Evolutionary conservation across 177 flowering plant species (phyloP).

Genomic region (Vitis hybrid): DNA sequence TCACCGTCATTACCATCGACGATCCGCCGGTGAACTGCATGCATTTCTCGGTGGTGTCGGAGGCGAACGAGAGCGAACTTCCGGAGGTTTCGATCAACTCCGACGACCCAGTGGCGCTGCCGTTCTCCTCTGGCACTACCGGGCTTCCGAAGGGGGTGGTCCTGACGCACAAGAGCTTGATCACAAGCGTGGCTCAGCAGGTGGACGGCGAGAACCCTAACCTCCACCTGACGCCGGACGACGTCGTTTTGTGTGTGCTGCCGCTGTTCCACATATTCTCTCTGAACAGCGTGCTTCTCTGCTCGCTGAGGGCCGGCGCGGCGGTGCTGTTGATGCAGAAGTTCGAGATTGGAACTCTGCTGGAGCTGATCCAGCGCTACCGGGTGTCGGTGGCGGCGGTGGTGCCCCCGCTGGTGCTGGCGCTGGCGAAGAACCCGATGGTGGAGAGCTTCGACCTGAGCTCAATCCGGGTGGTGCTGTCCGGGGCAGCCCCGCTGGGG

Average conservation of each 20-base stretch:
- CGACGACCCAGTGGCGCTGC: conserved; percentile 63
- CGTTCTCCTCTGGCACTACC: conserved; percentile 87
- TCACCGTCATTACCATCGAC: conserved; percentile 44
- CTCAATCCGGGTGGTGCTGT: conserved; percentile 63
- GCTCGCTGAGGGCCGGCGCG: conserved; percentile 61
- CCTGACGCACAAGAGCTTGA: conserved; percentile 65
- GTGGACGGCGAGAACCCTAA: conserved; percentile 90
- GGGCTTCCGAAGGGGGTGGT: conserved; percentile 85
- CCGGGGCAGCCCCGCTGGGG: conserved; percentile 93
- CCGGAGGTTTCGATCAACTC: conserved; percentile 33
- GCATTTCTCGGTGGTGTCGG: conserved; percentile 48
- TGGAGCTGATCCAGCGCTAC: conserved; percentile 60
- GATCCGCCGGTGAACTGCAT: conserved; percentile 57
- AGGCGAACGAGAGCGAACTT: conserved; percentile 38
- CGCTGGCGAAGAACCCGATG: conserved; percentile 64
- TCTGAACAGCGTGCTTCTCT: conserved; percentile 52
- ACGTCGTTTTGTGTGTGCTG: conserved; percentile 71
- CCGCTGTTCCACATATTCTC: conserved; percentile 85
- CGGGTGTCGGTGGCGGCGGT: conserved; percentile 64
- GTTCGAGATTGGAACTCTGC: conserved; percentile 60
- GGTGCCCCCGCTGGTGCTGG: conserved; percentile 85
- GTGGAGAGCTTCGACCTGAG: conserved; percentile 60
- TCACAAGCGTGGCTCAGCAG: conserved; percentile 78
- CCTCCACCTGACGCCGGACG: conserved; percentile 42
- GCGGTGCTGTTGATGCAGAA: conserved; percentile 67